Base-by-base conservation (phyloP, 192 early-diverging fungal genomes). In the Phlyctochytrium planicorne region DNA sequence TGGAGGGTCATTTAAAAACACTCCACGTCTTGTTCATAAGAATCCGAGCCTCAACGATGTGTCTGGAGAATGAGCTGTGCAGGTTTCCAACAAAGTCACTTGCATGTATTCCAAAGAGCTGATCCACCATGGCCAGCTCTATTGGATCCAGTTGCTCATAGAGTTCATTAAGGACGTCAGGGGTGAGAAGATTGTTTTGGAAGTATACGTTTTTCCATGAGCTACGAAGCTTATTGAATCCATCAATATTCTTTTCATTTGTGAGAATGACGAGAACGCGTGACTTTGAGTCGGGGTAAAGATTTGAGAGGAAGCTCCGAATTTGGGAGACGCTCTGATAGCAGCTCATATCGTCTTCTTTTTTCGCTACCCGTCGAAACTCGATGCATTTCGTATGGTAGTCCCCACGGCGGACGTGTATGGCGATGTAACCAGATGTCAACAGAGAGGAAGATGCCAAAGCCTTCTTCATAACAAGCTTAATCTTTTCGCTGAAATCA, bases 331-430 rank as follows among this genome's bases (percentile, higher is more conserved):
- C 64, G 14, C 33, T 3, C 37, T 57, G 35, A 6, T 17, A 47
- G 10, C n/a, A 37, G 16, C 50, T 33, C 12, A 57, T 10, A 14
- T 6, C 32, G 25, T 16, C 20, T 6, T 34, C 6, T 36, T 62
- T 62, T 6, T 10, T 40, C 6, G 12, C n/a, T 62, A 6, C 3
- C 29, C 30, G 30, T 23, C 27, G 52, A 14, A 72, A n/a, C 47
- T 75, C 65, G 24, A 3, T 31, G 52, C 75, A 77, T 65, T 77
- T 77, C 2, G 31, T 32, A 27, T 17, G 30, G 53, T 77, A 77
- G 60, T 77, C 75, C 4, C 75, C 75, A 3, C 71, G 52, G 12
- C 75, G 47, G 17, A 74, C 50, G 71, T 77, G 75, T 30, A 77
- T 34, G 17, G 72, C 67, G 3, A 77, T 53, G 53, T 37, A 76